Conservation (phyloP, 2,329 filamentous ascomycete species). For the Colletotrichum spaethianum region DNA sequence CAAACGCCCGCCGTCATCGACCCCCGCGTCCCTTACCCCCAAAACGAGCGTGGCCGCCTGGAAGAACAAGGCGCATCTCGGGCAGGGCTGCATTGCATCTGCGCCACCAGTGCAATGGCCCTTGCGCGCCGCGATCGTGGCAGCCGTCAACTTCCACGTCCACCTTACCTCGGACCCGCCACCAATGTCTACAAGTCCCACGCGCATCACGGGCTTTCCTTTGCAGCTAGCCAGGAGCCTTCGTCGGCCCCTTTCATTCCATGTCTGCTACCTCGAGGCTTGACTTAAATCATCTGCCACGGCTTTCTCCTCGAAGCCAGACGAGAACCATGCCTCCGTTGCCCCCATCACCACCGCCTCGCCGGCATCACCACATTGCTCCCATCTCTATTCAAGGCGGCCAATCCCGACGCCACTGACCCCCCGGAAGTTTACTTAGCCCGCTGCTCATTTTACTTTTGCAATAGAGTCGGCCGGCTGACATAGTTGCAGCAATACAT, state of each 20-base stretch:
- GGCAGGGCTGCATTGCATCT: neutral
- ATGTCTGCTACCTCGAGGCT: neutral
- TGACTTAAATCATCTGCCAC: neutral
- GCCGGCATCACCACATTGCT: neutral
- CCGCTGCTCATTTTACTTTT: neutral
- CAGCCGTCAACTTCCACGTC: constrained; percentile 3
- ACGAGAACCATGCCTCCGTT: no score
- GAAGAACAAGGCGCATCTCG: neutral
- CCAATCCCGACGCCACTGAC: neutral
- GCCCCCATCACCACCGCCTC: neutral
- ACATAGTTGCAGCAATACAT: neutral
- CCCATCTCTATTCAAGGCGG: neutral
- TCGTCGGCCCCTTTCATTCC: neutral
- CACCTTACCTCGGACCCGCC: neutral
- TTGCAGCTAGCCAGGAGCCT: neutral
- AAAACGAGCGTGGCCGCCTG: neutral
- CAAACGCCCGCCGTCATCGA: neutral
- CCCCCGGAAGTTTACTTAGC: neutral
- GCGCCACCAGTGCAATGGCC: neutral
- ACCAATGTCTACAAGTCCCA: neutral
- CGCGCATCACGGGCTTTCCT: neutral
- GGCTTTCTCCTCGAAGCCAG: neutral
- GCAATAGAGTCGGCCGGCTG: neutral
- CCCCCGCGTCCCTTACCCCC: neutral
- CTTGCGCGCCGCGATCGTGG: constrained; percentile 11